Evolutionary conservation across 2,329 filamentous ascomycete species (phyloP), one percentile per base, ranked within the genome.

Genomic region (Hypoxylon sp.): DNA sequence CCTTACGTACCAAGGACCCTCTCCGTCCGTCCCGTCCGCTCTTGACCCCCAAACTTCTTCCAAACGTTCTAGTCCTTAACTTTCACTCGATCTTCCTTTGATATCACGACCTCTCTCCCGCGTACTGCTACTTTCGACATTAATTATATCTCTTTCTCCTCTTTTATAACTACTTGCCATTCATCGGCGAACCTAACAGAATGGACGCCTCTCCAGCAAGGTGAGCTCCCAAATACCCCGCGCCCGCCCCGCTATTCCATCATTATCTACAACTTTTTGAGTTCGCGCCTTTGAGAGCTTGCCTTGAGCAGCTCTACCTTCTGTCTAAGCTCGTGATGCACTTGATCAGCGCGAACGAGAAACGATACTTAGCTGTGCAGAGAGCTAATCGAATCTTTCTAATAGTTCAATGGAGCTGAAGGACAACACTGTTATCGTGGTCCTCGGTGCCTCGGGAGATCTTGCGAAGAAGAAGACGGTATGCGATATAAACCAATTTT

Each of bases 391-490:
- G 65, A 65, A 55, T 17, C 39, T 4, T 68, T 66, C 10, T 66
- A 66, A 74, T 81, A 97, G 94, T 80, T 90, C 89, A 78, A 87
- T 97, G 83, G 96, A 99, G 89, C 91, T 99, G 79, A 99, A 98
- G 88, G 94, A 98, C 80, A 97, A 99, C 88, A 99, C 96, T 73
- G 89, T 94, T 80, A 97, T 99, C 78, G 89, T 99, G 78, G 96
- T 99, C 77, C 91, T 99, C 74, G 96, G 96, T 78, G 96, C 96
- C 73, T 99, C 96, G 59, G 96, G 96, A 78, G 96, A 99, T 87
- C 85, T 99, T 74, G 96, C 96, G 57, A 99, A 99, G 89, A 99
- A 99, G 91, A 99, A 99, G 91, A 99, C 96, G 50, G 94, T 97
- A 84, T 81, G 90, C 81, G 57, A 66, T 37, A 48, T 10, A 70